These are phyloP conservation scores for Chloromonas sp. DNA, from an alignment of 163 green algal genomes.

Conservation along the genomic window DNA sequence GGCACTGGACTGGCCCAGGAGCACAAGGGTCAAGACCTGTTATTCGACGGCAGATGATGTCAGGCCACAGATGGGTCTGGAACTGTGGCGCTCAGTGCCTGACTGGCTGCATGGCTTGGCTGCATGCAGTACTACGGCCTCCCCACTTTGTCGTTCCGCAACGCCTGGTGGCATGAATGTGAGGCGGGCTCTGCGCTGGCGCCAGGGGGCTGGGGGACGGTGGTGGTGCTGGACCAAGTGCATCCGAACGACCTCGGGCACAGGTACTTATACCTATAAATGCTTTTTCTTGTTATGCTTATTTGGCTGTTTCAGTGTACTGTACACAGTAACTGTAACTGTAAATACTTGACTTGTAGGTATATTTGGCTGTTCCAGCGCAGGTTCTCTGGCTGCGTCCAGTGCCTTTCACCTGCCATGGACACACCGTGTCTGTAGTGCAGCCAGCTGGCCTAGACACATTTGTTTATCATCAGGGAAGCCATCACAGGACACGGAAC, in stretches of 20 bases:
- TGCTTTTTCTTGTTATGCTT: too few species aligned
- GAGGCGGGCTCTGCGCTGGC: background rate
- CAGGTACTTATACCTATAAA: background rate
- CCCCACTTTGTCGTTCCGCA: slow-evolving; percentile 11
- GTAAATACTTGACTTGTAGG: background rate
- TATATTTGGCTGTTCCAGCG: background rate
- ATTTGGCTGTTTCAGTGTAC: background rate
- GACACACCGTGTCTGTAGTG: background rate
- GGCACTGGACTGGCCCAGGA: too few species aligned
- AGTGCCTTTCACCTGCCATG: background rate
- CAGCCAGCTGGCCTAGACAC: background rate
- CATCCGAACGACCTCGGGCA: slow-evolving; percentile 17
- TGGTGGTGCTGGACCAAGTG: background rate
- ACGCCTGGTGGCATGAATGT: slow-evolving; percentile 10
- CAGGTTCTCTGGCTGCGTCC: background rate
- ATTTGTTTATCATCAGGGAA: too few species aligned
- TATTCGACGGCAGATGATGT: background rate
- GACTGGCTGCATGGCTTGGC: background rate
- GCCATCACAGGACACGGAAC: too few species aligned
- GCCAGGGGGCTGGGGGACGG: background rate
- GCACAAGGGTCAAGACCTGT: background rate
- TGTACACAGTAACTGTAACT: background rate
- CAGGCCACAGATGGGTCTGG: background rate
- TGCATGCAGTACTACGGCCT: slow-evolving; percentile 16
- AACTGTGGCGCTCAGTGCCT: background rate